Evolutionary conservation across 306 rosid genomes (phyloP).

Genomic region (Lathyrus oleraceus): DNA sequence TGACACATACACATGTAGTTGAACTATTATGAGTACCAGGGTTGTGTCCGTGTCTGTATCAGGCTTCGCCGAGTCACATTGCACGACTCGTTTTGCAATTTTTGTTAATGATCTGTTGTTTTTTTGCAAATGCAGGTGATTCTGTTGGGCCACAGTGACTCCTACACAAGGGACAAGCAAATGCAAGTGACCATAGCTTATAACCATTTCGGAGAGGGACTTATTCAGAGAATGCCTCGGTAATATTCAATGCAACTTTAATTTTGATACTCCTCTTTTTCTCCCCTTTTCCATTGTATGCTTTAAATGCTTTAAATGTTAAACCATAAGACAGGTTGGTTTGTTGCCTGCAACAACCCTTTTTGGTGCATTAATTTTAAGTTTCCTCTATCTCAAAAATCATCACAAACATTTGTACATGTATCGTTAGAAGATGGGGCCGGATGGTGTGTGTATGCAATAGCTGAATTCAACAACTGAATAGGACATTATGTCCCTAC

Average conservation of each 20-base stretch:
- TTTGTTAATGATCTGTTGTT: constrained; percentile 11
- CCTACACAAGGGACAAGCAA: constrained; percentile 83
- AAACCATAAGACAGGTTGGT: constrained; percentile 27
- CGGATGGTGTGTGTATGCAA: constrained; percentile 1
- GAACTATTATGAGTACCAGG: too few species aligned
- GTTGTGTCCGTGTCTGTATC: neutral
- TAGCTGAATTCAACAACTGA: constrained; percentile 27
- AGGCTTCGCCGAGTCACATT: neutral
- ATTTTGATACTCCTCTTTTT: constrained; percentile 17
- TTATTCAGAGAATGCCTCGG: constrained; percentile 99
- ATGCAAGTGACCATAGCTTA: constrained; percentile 99
- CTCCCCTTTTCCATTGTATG: neutral
- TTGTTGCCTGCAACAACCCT: constrained; percentile 25
- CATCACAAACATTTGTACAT: constrained; percentile 23
- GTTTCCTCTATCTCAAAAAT: constrained; percentile 4
- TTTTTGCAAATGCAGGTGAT: constrained; percentile 69
- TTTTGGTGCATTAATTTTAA: constrained; percentile 34
- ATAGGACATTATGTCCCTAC: constrained; percentile 15
- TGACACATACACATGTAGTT: too few species aligned
- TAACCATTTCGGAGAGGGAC: constrained; percentile 99
- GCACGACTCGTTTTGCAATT: constrained; percentile 2
- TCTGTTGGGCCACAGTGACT: constrained; percentile 93
- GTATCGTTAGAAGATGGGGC: constrained; percentile 17
- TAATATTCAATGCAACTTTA: constrained; percentile 39
- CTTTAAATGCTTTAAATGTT: constrained; percentile 27